Conservation (phyloP, 2,329 filamentous ascomycete genomes). For the Diaporthe ilicicola region DNA sequence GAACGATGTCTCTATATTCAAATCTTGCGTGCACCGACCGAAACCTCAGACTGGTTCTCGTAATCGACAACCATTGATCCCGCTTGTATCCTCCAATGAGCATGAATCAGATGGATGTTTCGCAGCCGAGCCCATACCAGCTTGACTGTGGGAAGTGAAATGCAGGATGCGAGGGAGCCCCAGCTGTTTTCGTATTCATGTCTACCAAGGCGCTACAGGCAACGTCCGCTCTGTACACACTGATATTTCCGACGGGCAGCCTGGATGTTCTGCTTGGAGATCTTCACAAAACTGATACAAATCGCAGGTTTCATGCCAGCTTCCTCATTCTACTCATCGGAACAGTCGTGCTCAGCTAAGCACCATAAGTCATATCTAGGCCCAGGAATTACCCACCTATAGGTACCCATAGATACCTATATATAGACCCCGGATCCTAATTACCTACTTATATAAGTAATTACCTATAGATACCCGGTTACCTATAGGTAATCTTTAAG, state of each 20-base stretch:
- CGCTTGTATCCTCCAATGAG: background rate
- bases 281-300: background rate
- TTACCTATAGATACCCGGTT: no score
- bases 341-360: background rate
- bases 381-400: no score
- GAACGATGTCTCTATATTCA: background rate
- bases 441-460: no score
- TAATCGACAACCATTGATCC: background rate
- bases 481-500: no score
- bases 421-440: no score
- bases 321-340: background rate
- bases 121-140: no score
- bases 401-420: no score
- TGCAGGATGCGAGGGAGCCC: background rate
- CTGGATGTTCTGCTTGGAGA: no score
- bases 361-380: no score
- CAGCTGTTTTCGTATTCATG: background rate
- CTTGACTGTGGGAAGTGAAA: background rate
- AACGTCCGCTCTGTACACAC: background rate
- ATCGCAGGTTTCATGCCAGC: background rate
- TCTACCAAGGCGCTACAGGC: background rate
- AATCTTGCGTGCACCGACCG: background rate
- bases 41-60: background rate
- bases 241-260: background rate
- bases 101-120: background rate